Conservation (phyloP, 257 asterid genomes). For the Lithospermum erythrorhizon region DNA sequence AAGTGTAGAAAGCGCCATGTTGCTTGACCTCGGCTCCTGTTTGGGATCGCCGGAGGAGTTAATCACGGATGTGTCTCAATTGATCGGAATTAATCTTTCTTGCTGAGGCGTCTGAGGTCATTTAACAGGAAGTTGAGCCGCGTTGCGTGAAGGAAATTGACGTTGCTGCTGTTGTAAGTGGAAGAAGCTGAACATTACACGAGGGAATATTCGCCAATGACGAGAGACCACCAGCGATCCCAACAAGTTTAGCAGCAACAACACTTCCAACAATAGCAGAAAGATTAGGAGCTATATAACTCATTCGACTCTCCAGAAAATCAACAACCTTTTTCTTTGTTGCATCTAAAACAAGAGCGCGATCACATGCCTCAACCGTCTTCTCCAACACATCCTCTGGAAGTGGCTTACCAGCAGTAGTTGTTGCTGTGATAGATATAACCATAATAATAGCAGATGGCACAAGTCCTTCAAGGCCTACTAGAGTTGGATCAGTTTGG, state of each 20-base stretch:
- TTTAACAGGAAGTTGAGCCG: too few relatives aligned
- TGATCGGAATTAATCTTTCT: too few relatives aligned
- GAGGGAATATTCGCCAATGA: slow-evolving; percentile 95
- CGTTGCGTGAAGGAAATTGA: too few relatives aligned
- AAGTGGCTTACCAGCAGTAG: slow-evolving; percentile 94
- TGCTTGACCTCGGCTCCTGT: too few relatives aligned
- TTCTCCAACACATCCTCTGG: slow-evolving; percentile 80
- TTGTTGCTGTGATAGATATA: slow-evolving; percentile 89
- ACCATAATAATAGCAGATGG: slow-evolving; percentile 98
- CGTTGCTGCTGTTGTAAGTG: too few relatives aligned
- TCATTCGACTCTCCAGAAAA: slow-evolving; percentile 95
- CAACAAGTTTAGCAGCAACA: slow-evolving; percentile 96
- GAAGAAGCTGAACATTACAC: slow-evolving; percentile 90
- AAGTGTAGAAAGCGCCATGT: too few relatives aligned
- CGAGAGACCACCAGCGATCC: slow-evolving; percentile 91
- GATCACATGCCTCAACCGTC: slow-evolving; percentile 82
- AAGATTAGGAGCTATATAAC: slow-evolving; percentile 90
- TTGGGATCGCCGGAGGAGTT: too few relatives aligned
- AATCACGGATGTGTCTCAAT: too few relatives aligned
- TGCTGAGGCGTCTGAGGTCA: too few relatives aligned
- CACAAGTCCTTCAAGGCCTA: slow-evolving; percentile 88
- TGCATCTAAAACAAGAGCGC: slow-evolving; percentile 72
- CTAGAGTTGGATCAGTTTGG: slow-evolving; percentile 81
- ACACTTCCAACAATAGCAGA: slow-evolving; percentile 96
- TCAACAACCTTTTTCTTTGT: slow-evolving; percentile 88